Percentiles rank a stretch among this genome's conserved stretches.
phyloP scores from a whole-genome alignment of 2,329 filamentous ascomycete species.

The Penicillium sp. region DNA sequence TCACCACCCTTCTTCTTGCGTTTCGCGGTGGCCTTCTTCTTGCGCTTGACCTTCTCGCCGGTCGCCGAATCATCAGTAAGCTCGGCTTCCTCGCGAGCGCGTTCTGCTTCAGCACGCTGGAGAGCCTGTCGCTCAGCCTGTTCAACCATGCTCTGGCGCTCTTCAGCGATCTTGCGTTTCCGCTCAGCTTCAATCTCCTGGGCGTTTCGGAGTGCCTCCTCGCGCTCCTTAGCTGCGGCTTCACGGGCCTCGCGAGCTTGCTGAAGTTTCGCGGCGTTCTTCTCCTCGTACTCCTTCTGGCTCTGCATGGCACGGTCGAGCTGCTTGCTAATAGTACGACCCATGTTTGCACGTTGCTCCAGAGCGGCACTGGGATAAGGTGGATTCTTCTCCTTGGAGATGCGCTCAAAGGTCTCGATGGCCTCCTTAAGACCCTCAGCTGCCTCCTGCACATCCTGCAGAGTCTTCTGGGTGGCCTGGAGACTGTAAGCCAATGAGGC shows the following conservation, averaged over 20 bases:
- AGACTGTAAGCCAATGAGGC: conserved; percentile 76
- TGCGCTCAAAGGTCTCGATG: conserved; percentile 65
- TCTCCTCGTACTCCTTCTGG: conserved; percentile 88
- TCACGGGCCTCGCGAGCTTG: conserved; percentile 78
- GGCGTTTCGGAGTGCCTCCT: conserved; percentile 69
- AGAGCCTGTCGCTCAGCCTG: conserved; percentile 71
- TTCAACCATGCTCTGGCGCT: conserved; percentile 77
- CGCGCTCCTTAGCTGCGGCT: conserved; percentile 72
- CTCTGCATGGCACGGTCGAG: conserved; percentile 79
- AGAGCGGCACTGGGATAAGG: conserved; percentile 90
- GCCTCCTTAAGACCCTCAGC: conserved; percentile 79
- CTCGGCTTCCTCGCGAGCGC: conserved; percentile 68
- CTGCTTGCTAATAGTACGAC: conserved; percentile 89
- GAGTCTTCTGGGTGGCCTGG: conserved; percentile 71
- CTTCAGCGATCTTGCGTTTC: conserved; percentile 79
- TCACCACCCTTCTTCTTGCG: conserved; percentile 60
- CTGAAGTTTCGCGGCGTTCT: conserved; percentile 83
- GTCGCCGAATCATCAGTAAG: conserved; percentile 79
- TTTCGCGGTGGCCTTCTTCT: conserved; percentile 57
- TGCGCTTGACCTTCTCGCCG: conserved; percentile 75
- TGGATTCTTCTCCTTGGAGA: conserved; percentile 63
- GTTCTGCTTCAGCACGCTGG: conserved; percentile 69
- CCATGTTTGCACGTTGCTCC: conserved; percentile 96
- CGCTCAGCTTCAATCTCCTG: conserved; percentile 70
- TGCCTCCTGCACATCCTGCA: conserved; percentile 78